Conservation (phyloP, 2,329 filamentous ascomycete genomes). For the Ceratocystis harringtonii region DNA sequence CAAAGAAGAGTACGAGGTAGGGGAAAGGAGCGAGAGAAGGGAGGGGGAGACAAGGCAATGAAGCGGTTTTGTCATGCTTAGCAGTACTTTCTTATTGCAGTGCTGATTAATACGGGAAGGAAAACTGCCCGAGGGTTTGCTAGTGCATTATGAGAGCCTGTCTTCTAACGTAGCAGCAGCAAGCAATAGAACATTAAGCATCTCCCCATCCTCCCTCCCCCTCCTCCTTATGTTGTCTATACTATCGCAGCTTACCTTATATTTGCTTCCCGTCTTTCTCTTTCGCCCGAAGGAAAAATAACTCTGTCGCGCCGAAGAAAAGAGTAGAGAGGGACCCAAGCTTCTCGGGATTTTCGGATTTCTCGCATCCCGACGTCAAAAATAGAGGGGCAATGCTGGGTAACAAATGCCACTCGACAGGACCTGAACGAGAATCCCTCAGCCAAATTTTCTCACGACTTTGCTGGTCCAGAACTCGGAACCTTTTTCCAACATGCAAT, state of each 20-base stretch:
- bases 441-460: too few relatives aligned
- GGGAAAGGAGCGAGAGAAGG: neutral
- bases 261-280: neutral
- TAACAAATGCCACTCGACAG: too few relatives aligned
- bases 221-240: neutral
- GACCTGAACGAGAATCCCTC: too few relatives aligned
- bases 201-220: neutral
- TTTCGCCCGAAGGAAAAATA: neutral
- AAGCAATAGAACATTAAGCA: neutral
- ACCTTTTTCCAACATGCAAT: too few relatives aligned
- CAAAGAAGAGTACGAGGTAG: neutral
- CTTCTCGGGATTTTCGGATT: conserved; percentile 2
- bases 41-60: neutral
- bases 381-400: neutral
- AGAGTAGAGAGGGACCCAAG: neutral
- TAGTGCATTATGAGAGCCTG: neutral
- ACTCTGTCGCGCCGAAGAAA: neutral
- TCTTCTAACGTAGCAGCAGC: neutral
- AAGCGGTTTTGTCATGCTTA: neutral
- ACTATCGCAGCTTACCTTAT: neutral
- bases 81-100: neutral
- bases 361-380: neutral
- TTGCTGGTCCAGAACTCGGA: too few relatives aligned
- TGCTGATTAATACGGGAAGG: neutral
- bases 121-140: neutral